These are phyloP conservation scores for Schwanniomyces vanrijiae DNA, from an alignment of 805 yeast species.

Conservation along the genomic window DNA sequence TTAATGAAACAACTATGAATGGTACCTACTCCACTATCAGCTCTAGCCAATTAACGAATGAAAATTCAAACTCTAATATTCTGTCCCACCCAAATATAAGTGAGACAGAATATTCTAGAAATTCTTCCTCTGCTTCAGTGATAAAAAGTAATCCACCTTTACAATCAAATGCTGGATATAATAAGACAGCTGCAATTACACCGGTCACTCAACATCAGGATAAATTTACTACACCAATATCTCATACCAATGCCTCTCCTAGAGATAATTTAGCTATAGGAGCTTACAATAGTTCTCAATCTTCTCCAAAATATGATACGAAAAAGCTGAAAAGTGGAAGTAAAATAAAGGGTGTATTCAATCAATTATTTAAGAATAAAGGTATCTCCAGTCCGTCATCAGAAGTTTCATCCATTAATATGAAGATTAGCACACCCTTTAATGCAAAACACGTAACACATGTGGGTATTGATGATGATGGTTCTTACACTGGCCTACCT, in stretches of 20 bases:
- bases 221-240: constrained; percentile 3
- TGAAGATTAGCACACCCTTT: constrained; percentile 86
- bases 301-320: constrained; percentile 17
- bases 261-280: constrained; percentile 23
- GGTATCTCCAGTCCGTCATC: constrained; percentile 11
- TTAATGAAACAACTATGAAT: background rate
- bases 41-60: background rate
- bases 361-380: constrained; percentile 42
- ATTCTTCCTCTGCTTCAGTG: constrained; percentile 22
- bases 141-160: constrained; percentile 21
- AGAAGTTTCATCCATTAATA: constrained; percentile 23
- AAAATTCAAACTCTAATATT: background rate
- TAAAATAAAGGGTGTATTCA: constrained; percentile 58
- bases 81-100: background rate
- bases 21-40: background rate
- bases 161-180: constrained; percentile 7
- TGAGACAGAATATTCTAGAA: constrained; percentile 5
- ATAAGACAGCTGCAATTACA: constrained; percentile 9
- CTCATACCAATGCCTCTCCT: constrained; percentile 20
- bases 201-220: constrained; percentile 6
- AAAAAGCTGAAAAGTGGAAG: constrained; percentile 44
- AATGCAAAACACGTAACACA: constrained; percentile 90
- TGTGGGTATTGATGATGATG: constrained; percentile 86
- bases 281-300: constrained; percentile 10
- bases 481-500: constrained; percentile 90